These are phyloP conservation scores for Hyaloscypha bicolor DNA, from an alignment of 495 filamentous ascomycete species.

Conservation along the genomic window DNA sequence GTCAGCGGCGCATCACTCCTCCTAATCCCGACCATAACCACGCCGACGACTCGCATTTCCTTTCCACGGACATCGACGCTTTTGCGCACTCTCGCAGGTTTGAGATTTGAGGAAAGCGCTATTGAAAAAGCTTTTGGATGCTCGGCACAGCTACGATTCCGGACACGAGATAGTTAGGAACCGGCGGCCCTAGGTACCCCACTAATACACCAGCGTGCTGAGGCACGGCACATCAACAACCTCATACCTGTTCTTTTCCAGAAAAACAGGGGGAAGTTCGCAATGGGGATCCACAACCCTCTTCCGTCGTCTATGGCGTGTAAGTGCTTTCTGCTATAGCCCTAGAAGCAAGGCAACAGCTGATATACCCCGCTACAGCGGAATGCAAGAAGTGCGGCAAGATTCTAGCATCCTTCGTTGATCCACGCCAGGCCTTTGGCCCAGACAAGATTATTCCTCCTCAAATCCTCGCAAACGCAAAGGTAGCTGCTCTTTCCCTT, in stretches of 20 bases:
- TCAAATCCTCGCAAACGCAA: conserved; percentile 83
- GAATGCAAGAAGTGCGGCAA: conserved; percentile 92
- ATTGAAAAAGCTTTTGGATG: neutral
- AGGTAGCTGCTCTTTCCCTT: conserved; percentile 42
- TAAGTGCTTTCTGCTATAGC: conserved; percentile 38
- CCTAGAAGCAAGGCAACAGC: neutral
- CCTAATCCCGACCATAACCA: neutral
- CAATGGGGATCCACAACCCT: conserved; percentile 59
- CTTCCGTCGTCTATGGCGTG: conserved; percentile 61
- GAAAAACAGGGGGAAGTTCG: neutral
- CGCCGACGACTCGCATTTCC: neutral
- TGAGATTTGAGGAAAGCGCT: neutral
- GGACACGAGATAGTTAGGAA: neutral
- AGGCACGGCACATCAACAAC: neutral
- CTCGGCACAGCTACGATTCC: neutral
- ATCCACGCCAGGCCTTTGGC: conserved; percentile 90
- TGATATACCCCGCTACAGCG: conserved; percentile 47
- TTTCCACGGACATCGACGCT: neutral
- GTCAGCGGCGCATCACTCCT: neutral
- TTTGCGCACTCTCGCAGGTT: neutral
- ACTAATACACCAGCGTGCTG: neutral
- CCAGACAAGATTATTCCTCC: conserved; percentile 98
- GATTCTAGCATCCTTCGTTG: conserved; percentile 92
- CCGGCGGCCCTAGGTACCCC: neutral
- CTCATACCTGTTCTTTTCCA: neutral